A percentile compares a stretch with the other conserved stretches of the same genome.
Evolutionary conservation across 2,329 filamentous ascomycete species (phyloP).

Genomic region (Arachnopeziza araneosa): DNA sequence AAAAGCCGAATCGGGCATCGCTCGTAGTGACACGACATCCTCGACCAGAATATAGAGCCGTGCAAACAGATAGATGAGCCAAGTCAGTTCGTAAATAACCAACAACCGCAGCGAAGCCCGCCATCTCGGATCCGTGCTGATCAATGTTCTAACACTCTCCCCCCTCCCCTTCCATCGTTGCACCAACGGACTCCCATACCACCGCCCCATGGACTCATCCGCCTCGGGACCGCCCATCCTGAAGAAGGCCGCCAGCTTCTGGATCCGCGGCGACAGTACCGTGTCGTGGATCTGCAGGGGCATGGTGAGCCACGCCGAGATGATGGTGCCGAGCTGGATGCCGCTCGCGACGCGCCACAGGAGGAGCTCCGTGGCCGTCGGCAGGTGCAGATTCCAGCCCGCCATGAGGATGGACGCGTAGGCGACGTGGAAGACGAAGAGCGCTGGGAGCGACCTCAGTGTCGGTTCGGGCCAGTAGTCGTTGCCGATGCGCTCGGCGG

Average conservation of each 20-base stretch:
- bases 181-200: too few species aligned
- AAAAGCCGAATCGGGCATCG: not conserved
- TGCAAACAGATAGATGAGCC: constrained; percentile 1
- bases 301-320: too few species aligned
- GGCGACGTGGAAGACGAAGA: not conserved
- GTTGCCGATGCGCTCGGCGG: not conserved
- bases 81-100: too few species aligned
- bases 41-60: not conserved
- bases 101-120: too few species aligned
- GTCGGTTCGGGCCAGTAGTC: not conserved
- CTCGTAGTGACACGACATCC: not conserved
- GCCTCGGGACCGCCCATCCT: too few species aligned
- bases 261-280: too few species aligned
- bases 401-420: not conserved
- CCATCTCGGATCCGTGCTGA: too few species aligned
- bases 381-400: not conserved
- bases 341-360: not conserved
- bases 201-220: too few species aligned
- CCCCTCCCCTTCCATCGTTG: too few species aligned
- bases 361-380: not conserved
- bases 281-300: too few species aligned
- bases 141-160: too few species aligned
- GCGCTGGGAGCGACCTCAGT: not conserved
- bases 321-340: not conserved
- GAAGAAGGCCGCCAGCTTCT: too few species aligned